phyloP scores from a whole-genome alignment of 768 basidiomycete species.

The Leccinum broughii region DNA sequence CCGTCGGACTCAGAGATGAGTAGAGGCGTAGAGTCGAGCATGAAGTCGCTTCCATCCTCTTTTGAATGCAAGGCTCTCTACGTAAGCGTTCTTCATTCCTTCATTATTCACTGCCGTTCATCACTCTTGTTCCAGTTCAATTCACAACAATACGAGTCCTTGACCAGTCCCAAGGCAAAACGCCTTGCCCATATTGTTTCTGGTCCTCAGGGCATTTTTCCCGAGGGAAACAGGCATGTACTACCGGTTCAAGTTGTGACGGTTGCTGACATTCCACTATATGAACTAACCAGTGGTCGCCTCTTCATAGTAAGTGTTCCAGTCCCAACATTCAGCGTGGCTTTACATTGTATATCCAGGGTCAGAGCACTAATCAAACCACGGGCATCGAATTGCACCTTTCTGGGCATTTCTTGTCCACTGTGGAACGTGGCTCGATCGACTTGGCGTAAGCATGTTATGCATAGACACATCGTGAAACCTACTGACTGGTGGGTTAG shows the following conservation, averaged over 20 bases:
- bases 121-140: slow-evolving; percentile 8
- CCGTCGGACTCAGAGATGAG: slow-evolving; percentile 6
- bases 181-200: neutral
- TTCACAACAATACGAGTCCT: slow-evolving; percentile 3
- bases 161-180: neutral
- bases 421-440: slow-evolving; percentile 91
- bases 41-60: slow-evolving; percentile 9
- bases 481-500: slow-evolving; percentile 37
- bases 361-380: slow-evolving; percentile 88
- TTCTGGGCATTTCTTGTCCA: slow-evolving; percentile 87
- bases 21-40: slow-evolving; percentile 5
- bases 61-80: slow-evolving; percentile 14
- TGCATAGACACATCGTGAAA: neutral
- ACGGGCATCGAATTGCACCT: slow-evolving; percentile 73
- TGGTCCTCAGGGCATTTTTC: slow-evolving; percentile 6
- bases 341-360: slow-evolving; percentile 40
- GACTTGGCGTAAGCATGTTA: slow-evolving; percentile 67
- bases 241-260: neutral
- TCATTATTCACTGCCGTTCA: neutral
- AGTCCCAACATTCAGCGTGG: neutral
- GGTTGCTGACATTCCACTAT: neutral
- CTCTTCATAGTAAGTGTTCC: slow-evolving; percentile 13
- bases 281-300: slow-evolving; percentile 8
- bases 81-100: neutral
- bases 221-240: slow-evolving; percentile 5